Evolutionary conservation across 345 rosid genomes (phyloP).

Genomic region (Salix arbutifolia): DNA sequence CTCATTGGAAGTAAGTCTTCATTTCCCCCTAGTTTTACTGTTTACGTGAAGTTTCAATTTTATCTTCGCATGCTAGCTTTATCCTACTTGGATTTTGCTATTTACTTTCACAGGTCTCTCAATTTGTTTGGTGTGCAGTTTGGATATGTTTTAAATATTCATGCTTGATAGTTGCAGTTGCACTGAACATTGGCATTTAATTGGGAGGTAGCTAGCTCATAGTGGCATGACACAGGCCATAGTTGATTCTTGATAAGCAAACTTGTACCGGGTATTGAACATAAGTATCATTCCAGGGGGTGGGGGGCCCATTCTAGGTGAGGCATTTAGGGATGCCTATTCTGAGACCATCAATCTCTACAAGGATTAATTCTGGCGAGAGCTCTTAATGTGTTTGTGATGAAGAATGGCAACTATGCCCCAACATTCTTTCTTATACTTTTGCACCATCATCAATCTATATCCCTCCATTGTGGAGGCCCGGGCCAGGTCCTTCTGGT

Average conservation of each 20-base stretch:
- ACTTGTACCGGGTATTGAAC: background rate
- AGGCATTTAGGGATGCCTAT: background rate
- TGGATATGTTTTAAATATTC: background rate
- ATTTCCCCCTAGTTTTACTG: background rate
- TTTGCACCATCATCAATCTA: background rate
- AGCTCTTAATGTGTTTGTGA: background rate
- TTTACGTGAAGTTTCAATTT: background rate
- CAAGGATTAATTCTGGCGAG: background rate
- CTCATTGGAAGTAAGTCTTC: conserved; percentile 44
- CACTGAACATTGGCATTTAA: no score
- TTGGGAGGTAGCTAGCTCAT: no score
- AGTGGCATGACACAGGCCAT: background rate
- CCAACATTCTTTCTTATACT: background rate
- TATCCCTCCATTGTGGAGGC: background rate
- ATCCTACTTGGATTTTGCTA: background rate
- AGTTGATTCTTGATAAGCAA: background rate
- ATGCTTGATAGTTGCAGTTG: background rate
- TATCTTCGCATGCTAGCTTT: background rate
- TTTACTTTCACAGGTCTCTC: background rate
- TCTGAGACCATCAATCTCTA: background rate
- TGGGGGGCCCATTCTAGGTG: background rate
- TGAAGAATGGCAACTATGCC: background rate
- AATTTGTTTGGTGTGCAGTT: background rate
- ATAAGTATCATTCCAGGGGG: background rate
- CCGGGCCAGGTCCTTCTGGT: background rate